Base-by-base conservation (phyloP, 257 asterid species). In the Ocimum tenuiflorum region DNA sequence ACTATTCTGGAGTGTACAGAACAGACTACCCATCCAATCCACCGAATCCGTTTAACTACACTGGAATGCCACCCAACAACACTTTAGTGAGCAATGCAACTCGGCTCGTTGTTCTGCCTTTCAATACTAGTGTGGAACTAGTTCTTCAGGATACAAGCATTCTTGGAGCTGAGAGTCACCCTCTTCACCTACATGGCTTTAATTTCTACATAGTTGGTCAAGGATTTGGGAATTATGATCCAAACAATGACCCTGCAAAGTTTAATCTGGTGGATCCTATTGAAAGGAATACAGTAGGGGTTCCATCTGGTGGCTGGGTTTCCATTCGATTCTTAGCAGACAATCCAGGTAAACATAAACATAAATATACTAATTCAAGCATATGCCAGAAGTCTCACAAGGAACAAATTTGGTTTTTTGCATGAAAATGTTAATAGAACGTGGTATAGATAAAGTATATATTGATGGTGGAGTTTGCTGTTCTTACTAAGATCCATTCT, bases 221-320 rank as follows among this genome's bases (percentile, higher is more conserved):
- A 76, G 95, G 95, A 22, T 79, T 73, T 42, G 88, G 89, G 3
- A 83, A 85, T 38, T 87, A 66, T 42, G 81, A 87, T 46, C 81
- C 83, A 0, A 72, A 8, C 29, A 80, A 70, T 0, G 91, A 87
- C 64, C 84, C 95, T 1, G 22, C 61, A 35, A 79, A 67, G 23
- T 85, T 79, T 69, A 87, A 87, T 48, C 86, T 85, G 58, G 76
- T 79, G 49, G 92, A 87, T 47, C 95, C 92, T 2, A 75, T 82
- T 17, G 91, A 87, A 58, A 82, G 95, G 67, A 87, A 87, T 48
- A 85, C 95, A 0, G 27, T 83, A 17, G 90, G 95, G 1, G 59
- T 88, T 39, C 95, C 95, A 8, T 18, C 84, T 8, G 95, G 87
- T 46, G 95, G 95, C 17, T 88, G 95, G 94, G 75, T 73, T 4